phyloP scores from a whole-genome alignment of 257 asterid genomes.

The Nicotiana tabacum region DNA sequence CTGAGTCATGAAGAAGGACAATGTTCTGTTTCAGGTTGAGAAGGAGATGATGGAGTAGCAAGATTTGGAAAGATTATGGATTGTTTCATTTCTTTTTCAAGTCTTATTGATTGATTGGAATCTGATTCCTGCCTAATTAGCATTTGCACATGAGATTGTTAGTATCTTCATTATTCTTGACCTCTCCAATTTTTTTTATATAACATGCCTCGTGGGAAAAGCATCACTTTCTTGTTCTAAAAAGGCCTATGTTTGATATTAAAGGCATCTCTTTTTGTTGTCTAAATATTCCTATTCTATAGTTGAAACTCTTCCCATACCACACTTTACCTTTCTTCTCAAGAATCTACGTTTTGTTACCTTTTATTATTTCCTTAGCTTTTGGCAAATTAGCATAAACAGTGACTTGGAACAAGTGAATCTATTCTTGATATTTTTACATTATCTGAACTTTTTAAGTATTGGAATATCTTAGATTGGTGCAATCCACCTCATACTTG shows the following conservation, averaged over 20 bases:
- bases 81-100: background rate
- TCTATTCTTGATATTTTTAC: slow-evolving; percentile 9
- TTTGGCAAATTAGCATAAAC: background rate
- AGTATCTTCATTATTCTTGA: background rate
- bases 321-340: background rate
- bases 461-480: background rate
- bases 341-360: background rate
- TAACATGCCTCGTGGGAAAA: background rate
- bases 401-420: background rate
- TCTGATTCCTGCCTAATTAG: slow-evolving; percentile 4
- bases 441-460: background rate
- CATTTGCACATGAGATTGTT: background rate
- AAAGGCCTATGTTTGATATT: background rate
- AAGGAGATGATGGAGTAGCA: background rate
- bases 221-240: slow-evolving; percentile 1
- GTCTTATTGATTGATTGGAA: background rate
- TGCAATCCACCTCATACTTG: background rate
- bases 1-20: slow-evolving; percentile 1
- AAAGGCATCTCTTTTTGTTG: background rate
- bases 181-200: background rate
- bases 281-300: background rate
- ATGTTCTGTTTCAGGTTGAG: background rate
- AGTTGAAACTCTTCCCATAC: background rate
- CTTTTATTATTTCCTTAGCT: background rate
- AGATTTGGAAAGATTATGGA: background rate